Evolutionary conservation across 2,329 filamentous ascomycete species (phyloP).

Genomic region (Trichoderma sp.): DNA sequence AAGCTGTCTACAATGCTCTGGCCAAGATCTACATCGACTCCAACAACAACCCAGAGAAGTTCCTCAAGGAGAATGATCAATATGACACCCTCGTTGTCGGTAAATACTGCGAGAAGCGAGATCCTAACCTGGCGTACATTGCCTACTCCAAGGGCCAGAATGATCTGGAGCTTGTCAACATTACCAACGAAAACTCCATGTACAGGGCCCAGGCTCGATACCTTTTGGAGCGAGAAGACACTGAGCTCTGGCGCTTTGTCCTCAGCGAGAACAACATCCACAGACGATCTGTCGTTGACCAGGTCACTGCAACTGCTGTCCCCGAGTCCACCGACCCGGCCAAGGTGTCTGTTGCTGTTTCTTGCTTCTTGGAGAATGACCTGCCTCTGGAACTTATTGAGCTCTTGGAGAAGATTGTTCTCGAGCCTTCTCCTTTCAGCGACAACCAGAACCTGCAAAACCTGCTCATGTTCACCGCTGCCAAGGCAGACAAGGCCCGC

Average conservation of each 20-base stretch:
- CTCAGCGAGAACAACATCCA: slow-evolving; percentile 95
- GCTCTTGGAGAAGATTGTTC: slow-evolving; percentile 95
- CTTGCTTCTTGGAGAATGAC: slow-evolving; percentile 88
- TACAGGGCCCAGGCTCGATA: slow-evolving; percentile 97
- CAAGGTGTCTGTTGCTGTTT: slow-evolving; percentile 92
- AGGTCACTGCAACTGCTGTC: slow-evolving; percentile 93
- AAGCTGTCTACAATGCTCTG: slow-evolving; percentile 94
- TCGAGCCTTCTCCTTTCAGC: slow-evolving; percentile 99
- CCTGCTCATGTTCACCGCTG: slow-evolving; percentile 91
- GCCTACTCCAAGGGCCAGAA: slow-evolving; percentile 97
- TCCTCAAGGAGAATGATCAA: slow-evolving; percentile 94
- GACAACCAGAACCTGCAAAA: slow-evolving; percentile 98
- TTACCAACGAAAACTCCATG: slow-evolving; percentile 99
- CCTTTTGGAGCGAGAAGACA: slow-evolving; percentile 83
- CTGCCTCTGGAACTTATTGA: slow-evolving; percentile 94
- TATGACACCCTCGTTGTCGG: slow-evolving; percentile 91
- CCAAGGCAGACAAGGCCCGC: slow-evolving; percentile 92
- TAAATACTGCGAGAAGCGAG: slow-evolving; percentile 98
- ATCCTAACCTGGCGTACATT: slow-evolving; percentile 93
- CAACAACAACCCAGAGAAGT: slow-evolving; percentile 97
- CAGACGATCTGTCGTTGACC: slow-evolving; percentile 88
- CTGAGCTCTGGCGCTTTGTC: slow-evolving; percentile 92
- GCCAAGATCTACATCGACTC: slow-evolving; percentile 99
- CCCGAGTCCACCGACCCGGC: slow-evolving; percentile 90
- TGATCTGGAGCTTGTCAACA: slow-evolving; percentile 92